Evolutionary conservation across 139 green algal genomes (phyloP).

Genomic region (Chlamydomonas asymmetrica): DNA sequence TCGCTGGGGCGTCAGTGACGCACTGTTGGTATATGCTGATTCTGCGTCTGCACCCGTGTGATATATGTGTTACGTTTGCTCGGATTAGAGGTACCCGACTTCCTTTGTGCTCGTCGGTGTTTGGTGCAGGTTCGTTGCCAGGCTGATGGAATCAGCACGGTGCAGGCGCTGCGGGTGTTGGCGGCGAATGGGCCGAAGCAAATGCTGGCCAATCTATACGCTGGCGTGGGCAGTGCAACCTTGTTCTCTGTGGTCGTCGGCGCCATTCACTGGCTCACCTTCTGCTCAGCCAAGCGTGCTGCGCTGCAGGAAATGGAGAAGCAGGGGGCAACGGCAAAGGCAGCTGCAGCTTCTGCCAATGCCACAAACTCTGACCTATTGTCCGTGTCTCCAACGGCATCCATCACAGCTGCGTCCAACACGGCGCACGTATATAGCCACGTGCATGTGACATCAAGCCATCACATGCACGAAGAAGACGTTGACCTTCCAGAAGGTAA

Average conservation of each 20-base stretch:
- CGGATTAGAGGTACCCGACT: neutral
- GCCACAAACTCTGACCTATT: too few relatives aligned
- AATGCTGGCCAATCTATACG: conserved; percentile 32
- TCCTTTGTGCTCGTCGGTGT: neutral
- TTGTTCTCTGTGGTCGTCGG: conserved; percentile 58
- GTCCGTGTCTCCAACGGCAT: too few relatives aligned
- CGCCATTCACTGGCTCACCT: conserved; percentile 52
- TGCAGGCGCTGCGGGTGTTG: conserved; percentile 43
- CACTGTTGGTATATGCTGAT: too few relatives aligned
- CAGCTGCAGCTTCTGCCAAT: neutral
- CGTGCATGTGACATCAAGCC: conserved; percentile 18
- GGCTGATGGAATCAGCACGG: conserved; percentile 32
- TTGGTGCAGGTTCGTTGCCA: conserved; percentile 60
- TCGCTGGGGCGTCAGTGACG: neutral
- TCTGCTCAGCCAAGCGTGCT: conserved; percentile 27
- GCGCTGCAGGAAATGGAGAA: conserved; percentile 8
- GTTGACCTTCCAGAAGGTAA: conserved; percentile 6
- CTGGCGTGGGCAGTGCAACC: conserved; percentile 29
- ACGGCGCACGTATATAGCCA: too few relatives aligned
- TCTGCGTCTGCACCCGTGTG: too few relatives aligned
- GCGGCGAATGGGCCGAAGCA: conserved; percentile 14
- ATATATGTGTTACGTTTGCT: too few relatives aligned
- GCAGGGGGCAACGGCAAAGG: neutral
- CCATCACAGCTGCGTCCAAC: too few relatives aligned
- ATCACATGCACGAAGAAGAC: conserved; percentile 30